These are phyloP conservation scores for Cladophialophora psammophila DNA, from an alignment of 2,329 filamentous ascomycete species.

Conservation along the genomic window DNA sequence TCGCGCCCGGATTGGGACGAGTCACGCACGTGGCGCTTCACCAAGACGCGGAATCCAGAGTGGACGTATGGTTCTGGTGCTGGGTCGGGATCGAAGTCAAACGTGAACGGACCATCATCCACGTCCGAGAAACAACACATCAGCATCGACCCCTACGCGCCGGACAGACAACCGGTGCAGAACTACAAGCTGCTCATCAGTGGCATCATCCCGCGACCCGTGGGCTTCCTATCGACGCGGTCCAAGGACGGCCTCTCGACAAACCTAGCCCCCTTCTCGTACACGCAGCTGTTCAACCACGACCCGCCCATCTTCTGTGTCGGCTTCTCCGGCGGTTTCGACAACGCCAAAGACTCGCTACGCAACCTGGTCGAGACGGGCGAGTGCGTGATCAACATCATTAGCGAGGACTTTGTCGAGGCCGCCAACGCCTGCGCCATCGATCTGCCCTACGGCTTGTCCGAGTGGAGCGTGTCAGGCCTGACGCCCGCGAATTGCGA, in stretches of 20 bases:
- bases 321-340: slow-evolving; percentile 64
- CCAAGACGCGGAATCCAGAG: slow-evolving; percentile 51
- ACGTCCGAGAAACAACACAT: slow-evolving; percentile 67
- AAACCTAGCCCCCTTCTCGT: slow-evolving; percentile 88
- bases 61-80: slow-evolving; percentile 53
- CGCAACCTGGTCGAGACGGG: slow-evolving; percentile 73
- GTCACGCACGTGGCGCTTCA: slow-evolving; percentile 45
- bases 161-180: slow-evolving; percentile 69
- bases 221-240: slow-evolving; percentile 69
- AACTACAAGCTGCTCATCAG: slow-evolving; percentile 96
- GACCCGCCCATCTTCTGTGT: slow-evolving; percentile 85
- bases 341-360: slow-evolving; percentile 77
- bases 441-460: slow-evolving; percentile 77
- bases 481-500: slow-evolving; percentile 72
- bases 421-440: slow-evolving; percentile 83
- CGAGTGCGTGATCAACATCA: slow-evolving; percentile 87
- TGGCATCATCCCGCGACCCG: slow-evolving; percentile 80
- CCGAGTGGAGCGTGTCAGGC: slow-evolving; percentile 81
- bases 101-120: slow-evolving; percentile 45
- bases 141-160: slow-evolving; percentile 80
- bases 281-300: slow-evolving; percentile 82
- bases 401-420: slow-evolving; percentile 83
- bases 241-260: slow-evolving; percentile 67
- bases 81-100: background rate
- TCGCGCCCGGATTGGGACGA: slow-evolving; percentile 53